Evolutionary conservation across 257 asterid species (phyloP).

Genomic region (Solanum appendiculatum): DNA sequence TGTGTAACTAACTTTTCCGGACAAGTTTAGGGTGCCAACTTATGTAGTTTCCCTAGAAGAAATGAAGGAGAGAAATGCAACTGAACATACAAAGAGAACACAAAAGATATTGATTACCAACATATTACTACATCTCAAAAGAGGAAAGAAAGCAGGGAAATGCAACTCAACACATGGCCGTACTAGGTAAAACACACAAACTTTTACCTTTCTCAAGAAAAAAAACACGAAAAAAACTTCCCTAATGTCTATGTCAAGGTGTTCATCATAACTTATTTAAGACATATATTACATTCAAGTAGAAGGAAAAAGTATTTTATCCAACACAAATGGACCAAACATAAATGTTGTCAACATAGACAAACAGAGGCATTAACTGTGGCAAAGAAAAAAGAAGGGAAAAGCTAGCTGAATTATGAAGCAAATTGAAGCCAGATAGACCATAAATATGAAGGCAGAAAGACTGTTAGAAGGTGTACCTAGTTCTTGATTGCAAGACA

Average conservation of each 20-base stretch:
- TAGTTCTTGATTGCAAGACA: slow-evolving; percentile 46
- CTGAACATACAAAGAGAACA: neutral
- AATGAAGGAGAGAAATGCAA: neutral
- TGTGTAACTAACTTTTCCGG: neutral
- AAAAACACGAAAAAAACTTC: neutral
- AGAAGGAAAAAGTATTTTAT: neutral
- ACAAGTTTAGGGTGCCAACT: neutral
- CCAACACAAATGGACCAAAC: neutral
- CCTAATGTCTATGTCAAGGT: neutral
- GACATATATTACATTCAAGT: neutral
- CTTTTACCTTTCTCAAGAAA: neutral
- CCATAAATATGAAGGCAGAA: neutral
- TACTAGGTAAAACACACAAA: neutral
- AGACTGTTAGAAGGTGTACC: slow-evolving; percentile 25
- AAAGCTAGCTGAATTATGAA: neutral
- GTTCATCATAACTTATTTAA: neutral
- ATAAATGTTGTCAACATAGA: neutral
- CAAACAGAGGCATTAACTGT: neutral
- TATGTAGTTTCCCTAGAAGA: neutral
- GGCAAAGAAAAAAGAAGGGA: neutral
- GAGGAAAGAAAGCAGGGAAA: neutral
- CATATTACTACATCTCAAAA: neutral
- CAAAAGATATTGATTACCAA: neutral
- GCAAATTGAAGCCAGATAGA: neutral
- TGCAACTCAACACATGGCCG: neutral